Percentiles rank a stretch among this genome's conserved stretches.
Evolutionary conservation across 192 early-diverging fungal species (phyloP).

Genomic region (Coemansia sp.): DNA sequence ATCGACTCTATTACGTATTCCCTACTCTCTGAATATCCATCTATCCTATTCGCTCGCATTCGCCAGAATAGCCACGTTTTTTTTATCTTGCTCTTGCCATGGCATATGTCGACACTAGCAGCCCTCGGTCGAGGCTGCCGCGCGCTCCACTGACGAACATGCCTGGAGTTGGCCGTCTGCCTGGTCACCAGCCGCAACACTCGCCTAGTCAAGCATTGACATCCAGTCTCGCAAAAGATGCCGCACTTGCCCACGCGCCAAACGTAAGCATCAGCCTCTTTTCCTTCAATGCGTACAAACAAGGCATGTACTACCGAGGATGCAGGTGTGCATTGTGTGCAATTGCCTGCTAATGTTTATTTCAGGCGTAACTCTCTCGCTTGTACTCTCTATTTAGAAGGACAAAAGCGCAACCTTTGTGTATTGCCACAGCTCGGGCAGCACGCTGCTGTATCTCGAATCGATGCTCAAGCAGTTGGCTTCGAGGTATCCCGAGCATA

Average conservation of each 20-base stretch:
- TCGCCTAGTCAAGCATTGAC: slow-evolving; percentile 17
- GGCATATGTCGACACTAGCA: slow-evolving; percentile 41
- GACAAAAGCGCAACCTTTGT: slow-evolving; percentile 33
- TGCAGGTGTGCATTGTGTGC: slow-evolving; percentile 1
- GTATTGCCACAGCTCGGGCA: slow-evolving; percentile 22
- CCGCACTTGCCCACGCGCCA: slow-evolving; percentile 6
- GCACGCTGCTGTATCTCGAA: slow-evolving; percentile 41
- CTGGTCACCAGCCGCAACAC: slow-evolving; percentile 25
- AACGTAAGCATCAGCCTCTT: slow-evolving; percentile 24
- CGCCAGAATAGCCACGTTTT: background rate
- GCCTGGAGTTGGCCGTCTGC: slow-evolving; percentile 13
- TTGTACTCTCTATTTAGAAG: slow-evolving; percentile 17
- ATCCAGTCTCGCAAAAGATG: slow-evolving; percentile 27
- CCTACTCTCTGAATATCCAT: background rate
- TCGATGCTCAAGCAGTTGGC: slow-evolving; percentile 44
- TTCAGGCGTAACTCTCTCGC: background rate
- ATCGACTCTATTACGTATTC: slow-evolving; percentile 3
- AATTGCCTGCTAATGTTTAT: slow-evolving; percentile 8
- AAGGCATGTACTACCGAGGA: background rate
- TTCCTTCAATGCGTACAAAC: background rate
- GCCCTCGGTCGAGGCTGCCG: slow-evolving; percentile 28
- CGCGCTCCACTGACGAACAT: slow-evolving; percentile 24
- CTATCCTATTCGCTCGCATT: background rate
- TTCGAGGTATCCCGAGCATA: slow-evolving; percentile 8
- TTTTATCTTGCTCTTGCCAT: slow-evolving; percentile 7